phyloP scores from a whole-genome alignment of 331 rosid genomes.

The Malus hybrid region DNA sequence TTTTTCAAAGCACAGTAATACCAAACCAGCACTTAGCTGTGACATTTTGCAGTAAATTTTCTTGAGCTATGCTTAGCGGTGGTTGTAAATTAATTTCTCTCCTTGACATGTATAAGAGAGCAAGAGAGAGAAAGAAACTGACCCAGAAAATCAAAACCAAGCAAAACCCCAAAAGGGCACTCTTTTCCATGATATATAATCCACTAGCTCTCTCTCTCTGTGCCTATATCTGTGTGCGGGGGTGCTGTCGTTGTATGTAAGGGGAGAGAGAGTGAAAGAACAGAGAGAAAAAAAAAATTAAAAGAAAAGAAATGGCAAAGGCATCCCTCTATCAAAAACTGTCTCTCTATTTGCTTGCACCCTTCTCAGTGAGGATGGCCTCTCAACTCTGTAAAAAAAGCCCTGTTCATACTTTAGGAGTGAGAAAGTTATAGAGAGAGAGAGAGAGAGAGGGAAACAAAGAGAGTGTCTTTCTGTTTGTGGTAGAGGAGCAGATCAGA shows the following conservation, averaged over 20 bases:
- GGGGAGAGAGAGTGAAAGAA: slow-evolving; percentile 9
- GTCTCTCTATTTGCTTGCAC: slow-evolving; percentile 22
- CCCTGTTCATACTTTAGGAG: slow-evolving; percentile 3
- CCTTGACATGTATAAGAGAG: not conserved
- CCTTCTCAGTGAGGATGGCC: slow-evolving; percentile 17
- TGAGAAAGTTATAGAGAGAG: no score
- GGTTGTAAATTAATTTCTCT: no score
- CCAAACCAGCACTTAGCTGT: no score
- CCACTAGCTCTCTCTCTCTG: slow-evolving; percentile 7
- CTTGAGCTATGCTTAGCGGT: not conserved
- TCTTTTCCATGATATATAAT: no score
- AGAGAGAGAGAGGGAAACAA: slow-evolving; percentile 9
- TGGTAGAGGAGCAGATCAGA: not conserved
- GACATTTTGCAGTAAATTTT: no score
- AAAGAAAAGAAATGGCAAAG: slow-evolving; percentile 2
- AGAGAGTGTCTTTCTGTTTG: slow-evolving; percentile 8
- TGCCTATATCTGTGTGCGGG: slow-evolving; percentile 14
- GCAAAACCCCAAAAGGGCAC: slow-evolving; percentile 13
- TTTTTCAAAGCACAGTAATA: no score
- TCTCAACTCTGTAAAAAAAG: slow-evolving; percentile 7
- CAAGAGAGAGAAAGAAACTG: slow-evolving; percentile 8
- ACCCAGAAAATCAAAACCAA: slow-evolving; percentile 9
- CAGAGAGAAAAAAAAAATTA: not conserved
- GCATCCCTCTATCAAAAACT: slow-evolving; percentile 9
- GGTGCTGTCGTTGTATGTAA: slow-evolving; percentile 19